Evolutionary conservation across 352 stramenopile species (phyloP), one percentile per base, ranked within the genome.

Genomic region (Bremia lactucae): DNA sequence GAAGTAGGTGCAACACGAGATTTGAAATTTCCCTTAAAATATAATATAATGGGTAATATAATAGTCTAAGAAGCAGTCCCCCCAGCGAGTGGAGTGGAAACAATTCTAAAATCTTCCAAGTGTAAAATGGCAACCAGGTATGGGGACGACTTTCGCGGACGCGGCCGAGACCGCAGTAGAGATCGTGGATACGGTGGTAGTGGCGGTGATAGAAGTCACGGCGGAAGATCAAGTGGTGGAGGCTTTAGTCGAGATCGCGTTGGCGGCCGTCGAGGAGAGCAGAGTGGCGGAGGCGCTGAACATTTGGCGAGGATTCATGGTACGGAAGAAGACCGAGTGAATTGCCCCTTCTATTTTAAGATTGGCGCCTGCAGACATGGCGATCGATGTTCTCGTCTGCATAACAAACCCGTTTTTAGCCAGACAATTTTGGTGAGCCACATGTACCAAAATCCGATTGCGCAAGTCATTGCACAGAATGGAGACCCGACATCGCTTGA

Each of bases 311-410:
- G 93, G 28, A 98, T 98, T 55, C 95, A 98, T 70, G 95, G 95
- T 24, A 98, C 95, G 8, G 95, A 99, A 65, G 95, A 99, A 62
- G 79, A 93, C 53, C 78, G 78, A 26, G 88, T 99, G 34, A 99
- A 99, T 72, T 99, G 97, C 67, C 95, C 96, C 36, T 99, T 99
- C 68, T 99, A 98, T 70, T 98, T 98, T 72, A 99, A 99, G 80
- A 99, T 99, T 36, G 97, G 96, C 23, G 96, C 96, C 18, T 99
- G 97, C 59, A 83, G 97, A n/a, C 96, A 99, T 55, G 96, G 95
- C 11, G 96, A 99, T 59, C 85, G 94, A 11, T 99, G 97, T 69
- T 98, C 90, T 36, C 83, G 97, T 28, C 72, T 97, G 52, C 97
- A 99, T 62, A 97, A 99, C 75, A 96, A 96, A 59, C 96, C 96